Evolutionary conservation across 2,329 filamentous ascomycete genomes (phyloP).

Genomic region (Dactylellina drechsleri): DNA sequence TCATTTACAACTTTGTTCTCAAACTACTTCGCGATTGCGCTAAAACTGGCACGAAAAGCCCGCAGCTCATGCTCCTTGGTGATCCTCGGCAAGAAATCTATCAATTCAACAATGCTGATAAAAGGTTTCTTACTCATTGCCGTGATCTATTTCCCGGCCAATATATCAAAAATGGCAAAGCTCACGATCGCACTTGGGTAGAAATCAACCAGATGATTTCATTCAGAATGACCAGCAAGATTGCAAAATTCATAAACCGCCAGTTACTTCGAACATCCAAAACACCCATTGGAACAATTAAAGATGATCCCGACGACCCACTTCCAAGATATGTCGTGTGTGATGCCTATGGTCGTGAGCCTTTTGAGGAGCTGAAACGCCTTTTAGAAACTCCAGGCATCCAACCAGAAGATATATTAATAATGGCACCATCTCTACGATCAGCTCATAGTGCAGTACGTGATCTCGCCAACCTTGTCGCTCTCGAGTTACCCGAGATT

Average conservation of each 20-base stretch:
- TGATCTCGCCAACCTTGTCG: conserved; percentile 44
- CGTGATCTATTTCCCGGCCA: conserved; percentile 36
- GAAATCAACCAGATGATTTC: conserved; percentile 47
- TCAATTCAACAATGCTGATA: conserved; percentile 55
- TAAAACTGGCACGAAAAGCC: conserved; percentile 25
- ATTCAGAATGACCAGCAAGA: conserved; percentile 51
- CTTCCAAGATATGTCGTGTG: conserved; percentile 54
- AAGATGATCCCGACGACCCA: conserved; percentile 32
- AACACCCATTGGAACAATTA: conserved; percentile 30
- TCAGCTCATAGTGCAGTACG: conserved; percentile 23
- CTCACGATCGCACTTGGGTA: conserved; percentile 37
- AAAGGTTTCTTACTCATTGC: conserved; percentile 53
- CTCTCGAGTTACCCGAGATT: conserved; percentile 41
- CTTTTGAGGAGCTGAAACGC: conserved; percentile 35
- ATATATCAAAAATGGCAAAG: conserved; percentile 31
- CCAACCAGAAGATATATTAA: conserved; percentile 43
- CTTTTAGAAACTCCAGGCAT: conserved; percentile 24
- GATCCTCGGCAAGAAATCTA: conserved; percentile 55
- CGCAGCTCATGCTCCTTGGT: conserved; percentile 52
- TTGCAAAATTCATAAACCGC: conserved; percentile 40
- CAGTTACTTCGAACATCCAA: conserved; percentile 42
- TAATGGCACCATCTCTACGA: conserved; percentile 51
- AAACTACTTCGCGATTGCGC: conserved; percentile 45
- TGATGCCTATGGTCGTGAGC: conserved; percentile 32
- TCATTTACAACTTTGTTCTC: conserved; percentile 53